These are phyloP conservation scores for Podaxis sp. DNA, from an alignment of 768 basidiomycete species.

Conservation along the genomic window DNA sequence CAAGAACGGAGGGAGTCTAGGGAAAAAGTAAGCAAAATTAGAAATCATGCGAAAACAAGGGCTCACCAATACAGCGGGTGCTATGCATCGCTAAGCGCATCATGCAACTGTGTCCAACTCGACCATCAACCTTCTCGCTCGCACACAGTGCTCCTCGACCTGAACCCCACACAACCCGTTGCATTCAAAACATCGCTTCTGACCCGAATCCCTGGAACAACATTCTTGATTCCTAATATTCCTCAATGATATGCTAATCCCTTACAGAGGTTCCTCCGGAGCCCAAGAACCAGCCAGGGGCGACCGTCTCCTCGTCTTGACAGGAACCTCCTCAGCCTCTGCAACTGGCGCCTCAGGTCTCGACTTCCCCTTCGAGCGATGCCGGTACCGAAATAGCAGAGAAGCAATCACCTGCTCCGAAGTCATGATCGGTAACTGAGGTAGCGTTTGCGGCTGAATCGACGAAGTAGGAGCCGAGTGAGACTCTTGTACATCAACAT, in stretches of 20 bases:
- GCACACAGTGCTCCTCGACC: no score
- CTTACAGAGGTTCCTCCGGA: background rate
- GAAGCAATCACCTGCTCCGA: slow-evolving; percentile 9
- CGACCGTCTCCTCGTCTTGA: background rate
- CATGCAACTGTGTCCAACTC: no score
- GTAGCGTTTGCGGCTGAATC: background rate
- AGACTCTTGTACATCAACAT: background rate
- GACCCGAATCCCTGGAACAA: background rate
- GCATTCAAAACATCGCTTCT: no score
- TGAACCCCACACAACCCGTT: no score
- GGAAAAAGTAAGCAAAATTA: no score
- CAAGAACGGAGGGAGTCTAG: background rate
- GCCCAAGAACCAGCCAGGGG: slow-evolving; percentile 2
- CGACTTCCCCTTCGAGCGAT: slow-evolving; percentile 11
- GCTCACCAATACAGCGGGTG: no score
- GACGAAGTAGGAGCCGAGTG: background rate
- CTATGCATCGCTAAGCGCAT: no score
- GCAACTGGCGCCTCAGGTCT: background rate
- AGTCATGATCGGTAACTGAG: slow-evolving; percentile 2
- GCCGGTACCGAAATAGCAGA: slow-evolving; percentile 6
- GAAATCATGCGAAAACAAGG: no score
- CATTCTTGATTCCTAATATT: background rate
- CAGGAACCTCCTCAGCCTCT: background rate
- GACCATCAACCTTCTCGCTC: no score
- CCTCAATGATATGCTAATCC: background rate